These are phyloP conservation scores for Apophysomyces sp. DNA, from an alignment of 371 early-diverging fungal genomes.

Conservation along the genomic window DNA sequence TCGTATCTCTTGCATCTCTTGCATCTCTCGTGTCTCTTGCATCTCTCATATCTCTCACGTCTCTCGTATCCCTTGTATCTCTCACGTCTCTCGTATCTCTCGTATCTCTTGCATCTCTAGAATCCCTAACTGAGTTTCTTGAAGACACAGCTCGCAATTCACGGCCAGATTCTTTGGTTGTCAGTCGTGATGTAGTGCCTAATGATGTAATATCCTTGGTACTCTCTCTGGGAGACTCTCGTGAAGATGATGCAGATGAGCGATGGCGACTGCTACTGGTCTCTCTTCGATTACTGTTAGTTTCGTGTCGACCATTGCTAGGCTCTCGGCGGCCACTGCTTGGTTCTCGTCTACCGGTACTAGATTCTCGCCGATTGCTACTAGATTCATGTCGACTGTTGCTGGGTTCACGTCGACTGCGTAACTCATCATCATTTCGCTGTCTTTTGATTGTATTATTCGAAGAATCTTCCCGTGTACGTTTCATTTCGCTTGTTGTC, in stretches of 20 bases:
- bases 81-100: not conserved
- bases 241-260: not conserved
- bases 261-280: not conserved
- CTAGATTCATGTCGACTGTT: conserved; percentile 12
- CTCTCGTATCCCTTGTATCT: not conserved
- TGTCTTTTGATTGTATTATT: conserved; percentile 2
- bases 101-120: not conserved
- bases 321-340: not conserved
- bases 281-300: not conserved
- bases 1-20: not conserved
- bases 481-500: conserved; percentile 4
- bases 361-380: conserved; percentile 6
- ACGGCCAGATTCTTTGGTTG: not conserved
- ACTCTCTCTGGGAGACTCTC: not conserved
- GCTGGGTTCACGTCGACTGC: conserved; percentile 6
- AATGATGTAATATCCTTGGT: not conserved
- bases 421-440: conserved; percentile 11
- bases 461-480: conserved; percentile 7
- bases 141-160: not conserved
- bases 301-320: conserved; percentile 5
- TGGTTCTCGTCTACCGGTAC: not conserved
- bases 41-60: not conserved
- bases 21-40: not conserved
- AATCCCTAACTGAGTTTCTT: not conserved
- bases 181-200: not conserved